Evolutionary conservation across 352 stramenopile genomes (phyloP).

Genomic region (Globisporangium iwayamae): DNA sequence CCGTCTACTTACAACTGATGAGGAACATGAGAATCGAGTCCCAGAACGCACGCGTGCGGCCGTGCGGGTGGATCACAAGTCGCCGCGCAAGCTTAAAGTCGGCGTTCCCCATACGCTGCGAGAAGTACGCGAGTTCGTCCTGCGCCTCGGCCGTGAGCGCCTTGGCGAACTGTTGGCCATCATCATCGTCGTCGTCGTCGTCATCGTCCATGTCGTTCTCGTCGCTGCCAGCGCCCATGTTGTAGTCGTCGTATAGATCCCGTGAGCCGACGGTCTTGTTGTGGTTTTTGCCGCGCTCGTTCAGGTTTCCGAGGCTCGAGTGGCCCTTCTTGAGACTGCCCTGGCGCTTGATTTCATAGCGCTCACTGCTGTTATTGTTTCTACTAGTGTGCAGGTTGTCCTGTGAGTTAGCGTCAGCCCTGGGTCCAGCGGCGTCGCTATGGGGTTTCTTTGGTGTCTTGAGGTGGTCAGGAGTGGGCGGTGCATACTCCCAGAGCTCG

Average conservation of each 20-base stretch:
- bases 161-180: conserved; percentile 16
- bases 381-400: not conserved
- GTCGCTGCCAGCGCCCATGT: not conserved
- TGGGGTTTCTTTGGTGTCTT: not conserved
- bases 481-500: conserved; percentile 12
- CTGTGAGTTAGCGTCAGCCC: not conserved
- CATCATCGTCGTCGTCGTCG: conserved; percentile 17
- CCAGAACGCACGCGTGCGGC: conserved; percentile 48
- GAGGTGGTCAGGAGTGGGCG: not conserved
- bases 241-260: conserved; percentile 13
- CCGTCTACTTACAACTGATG: conserved; percentile 49
- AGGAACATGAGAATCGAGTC: conserved; percentile 52
- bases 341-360: conserved; percentile 2
- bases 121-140: conserved; percentile 68
- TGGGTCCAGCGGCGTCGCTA: not conserved
- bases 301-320: not conserved
- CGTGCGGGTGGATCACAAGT: conserved; percentile 65
- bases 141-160: conserved; percentile 31
- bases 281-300: not conserved
- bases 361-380: not conserved
- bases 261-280: not conserved
- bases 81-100: conserved; percentile 48
- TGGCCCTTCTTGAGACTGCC: conserved; percentile 5
- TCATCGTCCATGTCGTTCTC: conserved; percentile 12
- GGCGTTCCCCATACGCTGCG: conserved; percentile 34